Conservation (phyloP, 2,329 filamentous ascomycete genomes). For the Malbranchea zuffiana region DNA sequence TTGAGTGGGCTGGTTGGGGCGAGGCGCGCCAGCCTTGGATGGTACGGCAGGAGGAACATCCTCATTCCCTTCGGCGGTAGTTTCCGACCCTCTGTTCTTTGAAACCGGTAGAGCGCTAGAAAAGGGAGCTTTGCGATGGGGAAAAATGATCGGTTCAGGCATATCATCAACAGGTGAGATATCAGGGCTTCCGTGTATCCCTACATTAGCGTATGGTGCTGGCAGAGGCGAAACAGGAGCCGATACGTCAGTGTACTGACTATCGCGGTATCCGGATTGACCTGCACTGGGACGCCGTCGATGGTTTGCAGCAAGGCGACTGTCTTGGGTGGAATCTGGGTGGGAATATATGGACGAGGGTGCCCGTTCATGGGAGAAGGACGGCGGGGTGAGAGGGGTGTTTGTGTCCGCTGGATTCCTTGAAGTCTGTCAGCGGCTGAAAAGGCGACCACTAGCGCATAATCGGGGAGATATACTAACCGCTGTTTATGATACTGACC, state of each 20-base stretch:
- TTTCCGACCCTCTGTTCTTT: neutral
- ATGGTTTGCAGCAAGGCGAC: neutral
- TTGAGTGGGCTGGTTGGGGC: neutral
- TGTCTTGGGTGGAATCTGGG: neutral
- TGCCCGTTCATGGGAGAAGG: conserved; percentile 6
- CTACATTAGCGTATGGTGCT: conserved; percentile 13
- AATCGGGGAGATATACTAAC: neutral
- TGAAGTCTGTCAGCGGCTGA: no score
- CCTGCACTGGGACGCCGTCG: no score
- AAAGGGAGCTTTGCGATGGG: conserved; percentile 17
- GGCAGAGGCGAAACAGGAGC: conserved; percentile 35
- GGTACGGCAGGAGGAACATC: neutral
- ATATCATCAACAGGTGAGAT: conserved; percentile 35
- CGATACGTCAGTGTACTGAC: conserved; percentile 31
- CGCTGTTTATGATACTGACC: conserved; percentile 4
- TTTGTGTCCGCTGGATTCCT: no score
- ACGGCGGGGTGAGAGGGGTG: no score
- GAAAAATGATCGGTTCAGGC: conserved; percentile 11
- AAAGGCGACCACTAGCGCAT: no score
- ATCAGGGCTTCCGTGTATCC: conserved; percentile 20
- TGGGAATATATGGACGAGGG: conserved; percentile 11
- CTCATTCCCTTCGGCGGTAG: neutral
- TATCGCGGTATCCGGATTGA: conserved; percentile 16
- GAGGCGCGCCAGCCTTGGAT: neutral
- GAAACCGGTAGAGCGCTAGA: conserved; percentile 22